Percentiles rank a stretch among this genome's conserved stretches.
These are phyloP conservation scores for Phytophthora sojae DNA, from an alignment of 352 stramenopile genomes.

Conservation along the genomic window DNA sequence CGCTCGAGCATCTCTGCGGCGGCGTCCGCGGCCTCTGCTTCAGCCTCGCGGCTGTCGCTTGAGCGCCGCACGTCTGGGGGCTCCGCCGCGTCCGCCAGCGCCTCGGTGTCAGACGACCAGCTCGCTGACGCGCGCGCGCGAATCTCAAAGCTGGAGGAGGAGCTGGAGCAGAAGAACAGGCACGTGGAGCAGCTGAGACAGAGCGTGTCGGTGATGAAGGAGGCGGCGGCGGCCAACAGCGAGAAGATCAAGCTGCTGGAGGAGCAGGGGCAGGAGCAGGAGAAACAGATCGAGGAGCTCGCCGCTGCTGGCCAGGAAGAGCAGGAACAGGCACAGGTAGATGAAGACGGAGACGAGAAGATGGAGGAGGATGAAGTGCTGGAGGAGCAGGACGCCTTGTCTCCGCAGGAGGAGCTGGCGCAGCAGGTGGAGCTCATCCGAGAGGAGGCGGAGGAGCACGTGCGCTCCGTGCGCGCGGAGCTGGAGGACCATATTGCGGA, in stretches of 20 bases:
- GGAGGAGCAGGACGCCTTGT: constrained; percentile 24
- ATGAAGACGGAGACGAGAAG: constrained; percentile 33
- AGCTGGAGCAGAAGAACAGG: constrained; percentile 75
- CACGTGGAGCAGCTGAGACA: constrained; percentile 77
- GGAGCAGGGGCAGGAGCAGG: constrained; percentile 29
- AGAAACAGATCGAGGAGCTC: constrained; percentile 24
- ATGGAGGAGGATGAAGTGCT: constrained; percentile 27
- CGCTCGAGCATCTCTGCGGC: constrained; percentile 13
- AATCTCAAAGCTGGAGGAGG: constrained; percentile 71
- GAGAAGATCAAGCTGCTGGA: constrained; percentile 43
- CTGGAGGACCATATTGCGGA: constrained; percentile 72
- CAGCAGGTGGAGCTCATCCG: constrained; percentile 63
- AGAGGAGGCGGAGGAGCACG: constrained; percentile 69
- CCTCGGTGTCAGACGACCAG: constrained; percentile 45
- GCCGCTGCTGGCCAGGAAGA: constrained; percentile 13
- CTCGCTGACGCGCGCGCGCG: constrained; percentile 54
- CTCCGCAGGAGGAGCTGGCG: constrained; percentile 45
- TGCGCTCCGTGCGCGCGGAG: constrained; percentile 62
- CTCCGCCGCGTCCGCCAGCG: constrained; percentile 2
- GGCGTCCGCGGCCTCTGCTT: background rate
- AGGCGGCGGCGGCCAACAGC: constrained; percentile 38
- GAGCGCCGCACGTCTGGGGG: constrained; percentile 29
- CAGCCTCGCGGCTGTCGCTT: constrained; percentile 39
- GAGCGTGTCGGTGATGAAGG: constrained; percentile 59
- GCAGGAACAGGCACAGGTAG: constrained; percentile 20